These are phyloP conservation scores for Penicillium palitans DNA, from an alignment of 2,329 filamentous ascomycete genomes.

Conservation along the genomic window DNA sequence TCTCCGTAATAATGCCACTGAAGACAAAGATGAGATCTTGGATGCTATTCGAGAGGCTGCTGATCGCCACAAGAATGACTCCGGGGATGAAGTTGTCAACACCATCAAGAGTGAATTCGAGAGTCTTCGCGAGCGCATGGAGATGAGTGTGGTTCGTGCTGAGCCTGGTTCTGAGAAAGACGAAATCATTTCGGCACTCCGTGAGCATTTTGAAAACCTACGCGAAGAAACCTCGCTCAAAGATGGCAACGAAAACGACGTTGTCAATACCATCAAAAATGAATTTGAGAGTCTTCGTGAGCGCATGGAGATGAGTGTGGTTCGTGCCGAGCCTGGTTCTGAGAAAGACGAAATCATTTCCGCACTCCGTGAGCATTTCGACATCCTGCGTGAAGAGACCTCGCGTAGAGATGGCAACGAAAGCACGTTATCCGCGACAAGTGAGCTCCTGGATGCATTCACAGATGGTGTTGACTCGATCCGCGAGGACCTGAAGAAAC, in stretches of 20 bases:
- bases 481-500: slow-evolving; percentile 70
- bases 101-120: slow-evolving; percentile 62
- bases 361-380: slow-evolving; percentile 57
- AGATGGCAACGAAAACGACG: slow-evolving; percentile 53
- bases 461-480: slow-evolving; percentile 73
- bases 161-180: slow-evolving; percentile 55
- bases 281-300: slow-evolving; percentile 64
- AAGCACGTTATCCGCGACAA: slow-evolving; percentile 54
- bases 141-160: slow-evolving; percentile 34
- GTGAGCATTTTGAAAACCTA: slow-evolving; percentile 45
- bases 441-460: slow-evolving; percentile 61
- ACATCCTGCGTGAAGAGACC: slow-evolving; percentile 52
- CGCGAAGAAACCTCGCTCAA: slow-evolving; percentile 55
- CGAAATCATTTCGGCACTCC: slow-evolving; percentile 71
- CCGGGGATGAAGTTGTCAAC: slow-evolving; percentile 37
- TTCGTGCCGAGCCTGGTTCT: slow-evolving; percentile 41
- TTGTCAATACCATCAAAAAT: slow-evolving; percentile 53
- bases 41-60: slow-evolving; percentile 58
- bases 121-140: slow-evolving; percentile 54
- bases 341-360: slow-evolving; percentile 70
- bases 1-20: slow-evolving; percentile 58
- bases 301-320: slow-evolving; percentile 32
- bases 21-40: slow-evolving; percentile 62
- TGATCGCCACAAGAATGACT: slow-evolving; percentile 39
- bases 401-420: slow-evolving; percentile 56